These are phyloP conservation scores for Mycena filopes DNA, from an alignment of 768 basidiomycete genomes.

Conservation along the genomic window DNA sequence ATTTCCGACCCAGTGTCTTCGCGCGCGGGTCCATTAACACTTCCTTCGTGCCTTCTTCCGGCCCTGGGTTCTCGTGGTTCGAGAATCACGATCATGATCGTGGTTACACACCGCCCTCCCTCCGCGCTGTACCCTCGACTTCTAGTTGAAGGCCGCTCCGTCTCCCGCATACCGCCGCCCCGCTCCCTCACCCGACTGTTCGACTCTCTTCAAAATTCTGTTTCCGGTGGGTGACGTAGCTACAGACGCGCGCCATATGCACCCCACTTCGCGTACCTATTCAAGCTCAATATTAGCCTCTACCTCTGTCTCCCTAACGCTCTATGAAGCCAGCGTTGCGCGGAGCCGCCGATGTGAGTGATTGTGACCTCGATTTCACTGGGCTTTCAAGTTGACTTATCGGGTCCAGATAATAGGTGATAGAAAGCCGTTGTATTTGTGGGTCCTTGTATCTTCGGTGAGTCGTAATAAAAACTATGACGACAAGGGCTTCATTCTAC, in stretches of 20 bases:
- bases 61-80: background rate
- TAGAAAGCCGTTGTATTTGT: background rate
- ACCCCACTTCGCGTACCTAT: background rate
- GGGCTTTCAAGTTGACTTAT: constrained; percentile 1
- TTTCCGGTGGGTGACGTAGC: background rate
- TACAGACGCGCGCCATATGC: background rate
- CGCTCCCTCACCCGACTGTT: background rate
- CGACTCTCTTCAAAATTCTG: background rate
- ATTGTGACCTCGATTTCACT: background rate
- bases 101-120: no score
- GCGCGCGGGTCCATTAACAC: constrained; percentile 11
- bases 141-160: no score
- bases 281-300: background rate
- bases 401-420: background rate
- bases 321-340: background rate
- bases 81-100: constrained; percentile 13
- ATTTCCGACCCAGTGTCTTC: background rate
- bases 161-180: background rate
- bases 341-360: constrained; percentile 15
- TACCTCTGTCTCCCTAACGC: background rate
- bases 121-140: no score
- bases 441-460: background rate
- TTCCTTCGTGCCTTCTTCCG: background rate
- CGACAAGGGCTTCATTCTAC: no score
- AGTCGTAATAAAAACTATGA: background rate